Conservation (phyloP, 192 early-diverging fungal genomes). For the Endogone sp. region DNA sequence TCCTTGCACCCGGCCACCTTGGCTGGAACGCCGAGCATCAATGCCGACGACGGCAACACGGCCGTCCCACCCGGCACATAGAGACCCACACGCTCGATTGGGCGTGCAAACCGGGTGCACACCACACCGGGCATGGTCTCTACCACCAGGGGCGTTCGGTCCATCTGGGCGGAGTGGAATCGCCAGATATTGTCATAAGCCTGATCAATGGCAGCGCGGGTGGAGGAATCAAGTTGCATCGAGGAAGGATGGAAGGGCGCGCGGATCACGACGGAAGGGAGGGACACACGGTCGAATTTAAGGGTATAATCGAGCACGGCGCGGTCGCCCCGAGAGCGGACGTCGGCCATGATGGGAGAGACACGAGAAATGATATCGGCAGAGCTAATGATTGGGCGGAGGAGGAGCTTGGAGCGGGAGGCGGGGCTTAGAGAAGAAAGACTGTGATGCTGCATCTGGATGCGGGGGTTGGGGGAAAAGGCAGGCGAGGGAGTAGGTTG, state of each 20-base stretch:
- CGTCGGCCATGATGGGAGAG: conserved; percentile 84
- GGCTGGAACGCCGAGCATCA: conserved; percentile 98
- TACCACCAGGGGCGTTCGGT: conserved; percentile 62
- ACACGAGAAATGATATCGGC: conserved; percentile 84
- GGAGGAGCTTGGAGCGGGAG: conserved; percentile 62
- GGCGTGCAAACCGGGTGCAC: conserved; percentile 90
- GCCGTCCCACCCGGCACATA: conserved; percentile 99
- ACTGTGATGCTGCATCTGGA: conserved; percentile 72
- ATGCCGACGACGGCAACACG: conserved; percentile 88
- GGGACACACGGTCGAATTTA: conserved; percentile 86
- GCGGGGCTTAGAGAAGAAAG: conserved; percentile 40
- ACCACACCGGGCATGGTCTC: conserved; percentile 98
- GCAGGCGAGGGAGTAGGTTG: conserved; percentile 23
- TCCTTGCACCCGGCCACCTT: conserved; percentile 94
- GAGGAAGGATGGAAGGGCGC: conserved; percentile 76
- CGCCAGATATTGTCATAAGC: conserved; percentile 90
- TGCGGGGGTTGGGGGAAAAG: conserved; percentile 43
- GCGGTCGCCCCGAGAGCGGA: conserved; percentile 78
- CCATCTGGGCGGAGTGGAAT: conserved; percentile 94
- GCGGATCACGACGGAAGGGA: conserved; percentile 66
- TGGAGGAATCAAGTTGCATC: conserved; percentile 53
- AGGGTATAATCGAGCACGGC: conserved; percentile 81
- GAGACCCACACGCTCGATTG: conserved; percentile 95
- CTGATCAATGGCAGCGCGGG: conserved; percentile 85
- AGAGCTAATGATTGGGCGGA: conserved; percentile 91